A percentile compares a stretch with the other conserved stretches of the same genome.
These are phyloP conservation scores for Thielaviopsis populi DNA, from an alignment of 2,329 filamentous ascomycete species.

Conservation along the genomic window DNA sequence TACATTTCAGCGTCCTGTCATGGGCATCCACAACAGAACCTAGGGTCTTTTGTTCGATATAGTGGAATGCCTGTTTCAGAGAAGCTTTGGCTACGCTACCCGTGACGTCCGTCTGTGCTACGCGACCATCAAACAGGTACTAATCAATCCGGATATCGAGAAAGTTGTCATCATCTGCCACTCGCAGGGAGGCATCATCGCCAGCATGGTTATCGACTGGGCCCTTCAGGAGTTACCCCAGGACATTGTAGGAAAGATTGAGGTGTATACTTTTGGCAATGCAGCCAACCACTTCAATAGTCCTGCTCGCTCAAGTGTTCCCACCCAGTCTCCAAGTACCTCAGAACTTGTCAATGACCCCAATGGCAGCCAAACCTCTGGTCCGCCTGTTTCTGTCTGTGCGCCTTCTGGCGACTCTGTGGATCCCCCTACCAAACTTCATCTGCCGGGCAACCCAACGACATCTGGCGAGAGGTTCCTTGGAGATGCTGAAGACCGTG, in stretches of 20 bases:
- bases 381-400: neutral
- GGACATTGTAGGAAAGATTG: conserved; percentile 50
- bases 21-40: conserved; percentile 63
- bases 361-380: neutral
- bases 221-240: conserved; percentile 56
- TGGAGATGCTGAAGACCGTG: conserved; percentile 24
- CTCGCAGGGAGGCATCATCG: conserved; percentile 64
- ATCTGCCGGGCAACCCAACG: neutral
- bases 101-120: conserved; percentile 49
- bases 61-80: conserved; percentile 61
- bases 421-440: neutral
- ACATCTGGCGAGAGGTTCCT: neutral
- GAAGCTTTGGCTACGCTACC: conserved; percentile 59
- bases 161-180: conserved; percentile 64
- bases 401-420: neutral
- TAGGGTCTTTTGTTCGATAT: conserved; percentile 62
- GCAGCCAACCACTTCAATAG: conserved; percentile 75
- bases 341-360: neutral
- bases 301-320: conserved; percentile 27
- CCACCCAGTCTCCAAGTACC: neutral
- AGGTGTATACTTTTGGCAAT: conserved; percentile 65
- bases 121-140: conserved; percentile 43
- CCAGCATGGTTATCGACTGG: conserved; percentile 60
- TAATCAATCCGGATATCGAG: conserved; percentile 45
- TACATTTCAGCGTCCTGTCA: conserved; percentile 55